Evolutionary conservation across 129 eudicot species (phyloP).

Genomic region (Apium graveolens): DNA sequence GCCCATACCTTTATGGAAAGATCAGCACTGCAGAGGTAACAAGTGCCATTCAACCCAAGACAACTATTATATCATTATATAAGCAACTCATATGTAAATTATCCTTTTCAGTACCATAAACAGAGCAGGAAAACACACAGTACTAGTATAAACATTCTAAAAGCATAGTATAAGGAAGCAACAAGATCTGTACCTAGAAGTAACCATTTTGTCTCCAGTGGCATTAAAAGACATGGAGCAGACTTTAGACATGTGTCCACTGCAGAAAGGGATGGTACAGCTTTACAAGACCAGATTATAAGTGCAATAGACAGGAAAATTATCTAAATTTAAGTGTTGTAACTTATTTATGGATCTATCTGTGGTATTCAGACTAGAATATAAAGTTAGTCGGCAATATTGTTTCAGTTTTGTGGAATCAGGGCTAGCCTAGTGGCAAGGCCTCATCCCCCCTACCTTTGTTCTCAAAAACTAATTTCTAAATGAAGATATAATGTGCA

Average conservation of each 20-base stretch:
- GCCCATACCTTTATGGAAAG: slow-evolving; percentile 85
- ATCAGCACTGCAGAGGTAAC: slow-evolving; percentile 61
- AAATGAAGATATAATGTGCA: background rate
- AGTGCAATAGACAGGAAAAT: background rate
- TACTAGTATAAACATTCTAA: background rate
- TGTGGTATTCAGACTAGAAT: background rate
- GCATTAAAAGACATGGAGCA: slow-evolving; percentile 78
- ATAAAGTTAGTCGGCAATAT: background rate
- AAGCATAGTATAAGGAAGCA: background rate
- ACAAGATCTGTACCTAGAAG: slow-evolving; percentile 57
- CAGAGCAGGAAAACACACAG: background rate
- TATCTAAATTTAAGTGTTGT: background rate
- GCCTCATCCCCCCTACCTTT: background rate
- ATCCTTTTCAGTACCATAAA: background rate
- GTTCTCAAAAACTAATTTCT: background rate
- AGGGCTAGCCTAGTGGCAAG: slow-evolving; percentile 1
- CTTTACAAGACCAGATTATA: slow-evolving; percentile 2
- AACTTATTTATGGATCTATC: background rate
- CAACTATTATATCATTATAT: background rate
- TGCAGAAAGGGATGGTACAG: slow-evolving; percentile 19
- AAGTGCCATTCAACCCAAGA: slow-evolving; percentile 2
- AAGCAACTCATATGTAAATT: background rate
- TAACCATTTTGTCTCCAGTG: slow-evolving; percentile 83
- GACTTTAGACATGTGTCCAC: slow-evolving; percentile 89
- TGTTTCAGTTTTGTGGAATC: background rate